Conservation (phyloP, 2,329 filamentous ascomycete species). For the Orbilia blumenaviensis region DNA sequence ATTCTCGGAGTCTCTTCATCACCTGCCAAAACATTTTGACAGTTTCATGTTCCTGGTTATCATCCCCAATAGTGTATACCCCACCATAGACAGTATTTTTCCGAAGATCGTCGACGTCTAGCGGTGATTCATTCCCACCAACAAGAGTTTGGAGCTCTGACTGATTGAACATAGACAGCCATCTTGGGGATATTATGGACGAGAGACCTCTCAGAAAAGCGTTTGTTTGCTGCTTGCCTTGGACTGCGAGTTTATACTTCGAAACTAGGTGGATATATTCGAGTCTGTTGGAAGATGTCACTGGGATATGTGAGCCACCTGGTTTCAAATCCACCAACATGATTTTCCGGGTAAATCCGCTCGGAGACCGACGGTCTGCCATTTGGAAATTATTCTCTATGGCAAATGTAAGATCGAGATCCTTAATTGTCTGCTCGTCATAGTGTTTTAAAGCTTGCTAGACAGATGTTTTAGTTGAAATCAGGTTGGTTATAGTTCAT, state of each 20-base stretch:
- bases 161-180: constrained; percentile 99
- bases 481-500: background rate
- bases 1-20: constrained; percentile 77
- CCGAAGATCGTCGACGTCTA: constrained; percentile 86
- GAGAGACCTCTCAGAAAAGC: constrained; percentile 88
- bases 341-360: constrained; percentile 65
- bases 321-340: constrained; percentile 79
- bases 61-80: constrained; percentile 87
- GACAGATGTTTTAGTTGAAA: background rate
- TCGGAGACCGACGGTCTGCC: constrained; percentile 57
- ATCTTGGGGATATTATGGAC: constrained; percentile 86
- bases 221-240: constrained; percentile 81
- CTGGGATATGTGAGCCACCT: constrained; percentile 76
- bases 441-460: constrained; percentile 78
- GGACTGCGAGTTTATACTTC: constrained; percentile 81
- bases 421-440: constrained; percentile 70
- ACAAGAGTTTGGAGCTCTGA: constrained; percentile 91
- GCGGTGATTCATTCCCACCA: constrained; percentile 80
- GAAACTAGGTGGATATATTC: constrained; percentile 95
- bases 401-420: constrained; percentile 49
- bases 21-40: constrained; percentile 91
- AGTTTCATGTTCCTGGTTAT: constrained; percentile 83
- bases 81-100: constrained; percentile 87
- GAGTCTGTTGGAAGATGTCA: constrained; percentile 90
- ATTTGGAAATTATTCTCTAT: constrained; percentile 65